phyloP scores from a whole-genome alignment of 1,139 yeast genomes.

The Magnusiomyces suaveolens region DNA sequence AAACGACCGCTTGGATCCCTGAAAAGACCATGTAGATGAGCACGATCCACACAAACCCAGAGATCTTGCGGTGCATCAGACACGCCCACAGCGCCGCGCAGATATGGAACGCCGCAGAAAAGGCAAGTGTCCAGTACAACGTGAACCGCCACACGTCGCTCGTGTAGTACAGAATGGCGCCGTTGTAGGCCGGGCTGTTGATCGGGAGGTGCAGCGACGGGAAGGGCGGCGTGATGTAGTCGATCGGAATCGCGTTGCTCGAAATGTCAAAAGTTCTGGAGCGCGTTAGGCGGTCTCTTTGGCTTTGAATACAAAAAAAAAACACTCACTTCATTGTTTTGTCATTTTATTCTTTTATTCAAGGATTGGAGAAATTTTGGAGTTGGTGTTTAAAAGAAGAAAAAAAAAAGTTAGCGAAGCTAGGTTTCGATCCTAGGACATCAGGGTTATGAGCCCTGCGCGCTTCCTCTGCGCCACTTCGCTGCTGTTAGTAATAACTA shows the following conservation, averaged over 20 bases:
- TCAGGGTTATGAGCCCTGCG: slow-evolving; percentile 74
- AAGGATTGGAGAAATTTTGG: too few species aligned
- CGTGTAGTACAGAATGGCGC: slow-evolving; percentile 56
- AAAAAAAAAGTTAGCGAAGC: slow-evolving; percentile 10
- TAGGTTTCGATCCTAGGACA: slow-evolving; percentile 15
- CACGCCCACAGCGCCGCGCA: slow-evolving; percentile 60
- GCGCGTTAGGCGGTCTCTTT: too few species aligned
- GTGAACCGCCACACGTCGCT: slow-evolving; percentile 78
- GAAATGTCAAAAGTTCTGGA: slow-evolving; percentile 8
- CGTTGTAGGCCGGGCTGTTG: slow-evolving; percentile 35
- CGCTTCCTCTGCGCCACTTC: slow-evolving; percentile 98
- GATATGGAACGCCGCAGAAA: slow-evolving; percentile 50
- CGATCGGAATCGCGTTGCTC: slow-evolving; percentile 50
- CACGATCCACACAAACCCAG: slow-evolving; percentile 38
- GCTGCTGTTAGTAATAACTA: slow-evolving; percentile 20
- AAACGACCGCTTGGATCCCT: slow-evolving; percentile 51
- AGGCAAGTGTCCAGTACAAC: slow-evolving; percentile 66
- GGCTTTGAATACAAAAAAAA: too few species aligned
- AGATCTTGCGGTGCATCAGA: slow-evolving; percentile 38
- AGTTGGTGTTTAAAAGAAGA: too few species aligned
- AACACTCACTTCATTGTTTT: too few species aligned
- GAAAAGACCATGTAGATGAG: slow-evolving; percentile 38
- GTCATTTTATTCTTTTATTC: too few species aligned
- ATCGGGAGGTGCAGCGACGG: slow-evolving; percentile 77
- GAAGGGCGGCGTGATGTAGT: slow-evolving; percentile 67